phyloP scores from a whole-genome alignment of 805 yeast genomes.

The Limtongia smithiae region DNA sequence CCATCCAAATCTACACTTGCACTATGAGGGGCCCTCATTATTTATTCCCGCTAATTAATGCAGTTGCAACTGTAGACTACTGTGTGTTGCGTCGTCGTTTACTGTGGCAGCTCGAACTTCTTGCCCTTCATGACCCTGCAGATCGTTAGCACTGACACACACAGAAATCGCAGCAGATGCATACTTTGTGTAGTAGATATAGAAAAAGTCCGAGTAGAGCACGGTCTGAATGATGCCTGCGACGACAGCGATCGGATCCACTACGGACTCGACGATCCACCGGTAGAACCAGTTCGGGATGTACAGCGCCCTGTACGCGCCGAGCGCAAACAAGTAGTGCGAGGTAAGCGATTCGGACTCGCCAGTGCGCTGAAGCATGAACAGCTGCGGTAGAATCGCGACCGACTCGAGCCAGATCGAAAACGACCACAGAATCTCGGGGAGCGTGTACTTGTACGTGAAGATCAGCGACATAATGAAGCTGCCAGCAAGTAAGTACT shows the following conservation, averaged over 20 bases:
- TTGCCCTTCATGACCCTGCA: slow-evolving; percentile 66
- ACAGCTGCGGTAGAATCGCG: slow-evolving; percentile 89
- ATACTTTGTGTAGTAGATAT: slow-evolving; percentile 66
- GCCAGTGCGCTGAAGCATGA: slow-evolving; percentile 83
- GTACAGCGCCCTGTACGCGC: slow-evolving; percentile 82
- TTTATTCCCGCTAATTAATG: too few relatives aligned
- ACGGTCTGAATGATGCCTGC: slow-evolving; percentile 85
- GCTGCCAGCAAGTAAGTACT: slow-evolving; percentile 65
- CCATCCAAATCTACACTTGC: too few relatives aligned
- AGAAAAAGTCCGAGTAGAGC: slow-evolving; percentile 92
- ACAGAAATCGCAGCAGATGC: not conserved
- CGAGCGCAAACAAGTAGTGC: slow-evolving; percentile 92
- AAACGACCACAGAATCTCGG: slow-evolving; percentile 77
- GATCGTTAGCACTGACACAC: not conserved
- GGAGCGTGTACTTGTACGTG: slow-evolving; percentile 57
- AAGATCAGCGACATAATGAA: slow-evolving; percentile 57
- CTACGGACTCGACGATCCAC: slow-evolving; percentile 44
- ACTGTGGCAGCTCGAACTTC: slow-evolving; percentile 66
- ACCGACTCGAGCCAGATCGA: slow-evolving; percentile 89
- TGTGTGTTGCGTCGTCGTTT: too few relatives aligned
- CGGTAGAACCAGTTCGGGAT: slow-evolving; percentile 95
- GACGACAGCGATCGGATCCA: slow-evolving; percentile 64
- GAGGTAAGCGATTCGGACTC: slow-evolving; percentile 82
- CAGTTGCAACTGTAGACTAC: too few relatives aligned
- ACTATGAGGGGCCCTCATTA: too few relatives aligned